These are phyloP conservation scores for Pichia sp. DNA, from an alignment of 1,139 yeast species.

Conservation along the genomic window DNA sequence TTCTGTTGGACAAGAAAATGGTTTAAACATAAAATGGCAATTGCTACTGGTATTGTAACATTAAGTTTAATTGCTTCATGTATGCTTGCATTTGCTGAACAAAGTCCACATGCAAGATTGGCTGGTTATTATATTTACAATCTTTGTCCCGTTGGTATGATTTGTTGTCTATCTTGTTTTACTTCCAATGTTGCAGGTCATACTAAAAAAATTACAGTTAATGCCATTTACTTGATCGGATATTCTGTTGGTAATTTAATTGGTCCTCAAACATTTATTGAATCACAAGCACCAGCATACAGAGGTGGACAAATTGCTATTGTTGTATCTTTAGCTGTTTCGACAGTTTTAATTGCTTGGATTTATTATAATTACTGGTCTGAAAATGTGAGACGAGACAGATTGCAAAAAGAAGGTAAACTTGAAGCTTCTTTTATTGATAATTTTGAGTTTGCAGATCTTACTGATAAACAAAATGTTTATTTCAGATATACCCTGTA, in stretches of 20 bases:
- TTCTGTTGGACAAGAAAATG: not conserved
- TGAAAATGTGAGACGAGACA: not conserved
- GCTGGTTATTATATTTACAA: not conserved
- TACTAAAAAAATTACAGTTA: conserved; percentile 37
- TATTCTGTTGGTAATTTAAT: conserved; percentile 21
- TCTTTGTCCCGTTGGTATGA: not conserved
- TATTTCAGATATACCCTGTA: not conserved
- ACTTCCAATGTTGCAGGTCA: conserved; percentile 34
- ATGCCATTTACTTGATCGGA: conserved; percentile 35
- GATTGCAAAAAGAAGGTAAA: not conserved
- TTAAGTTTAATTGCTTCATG: not conserved
- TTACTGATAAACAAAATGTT: not conserved
- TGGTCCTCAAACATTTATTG: not conserved
- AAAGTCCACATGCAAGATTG: not conserved
- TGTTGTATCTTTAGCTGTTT: not conserved
- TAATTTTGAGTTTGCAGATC: not conserved
- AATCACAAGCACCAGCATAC: not conserved
- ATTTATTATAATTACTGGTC: not conserved
- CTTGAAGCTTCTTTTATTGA: not conserved
- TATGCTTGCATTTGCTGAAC: not conserved
- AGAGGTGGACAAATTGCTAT: not conserved
- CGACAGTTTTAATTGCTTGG: not conserved
- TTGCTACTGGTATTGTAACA: not conserved
- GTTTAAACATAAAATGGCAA: not conserved
- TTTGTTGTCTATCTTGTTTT: conserved; percentile 28